Conservation (phyloP, 768 basidiomycete species). For the Tulasnella calospora region DNA sequence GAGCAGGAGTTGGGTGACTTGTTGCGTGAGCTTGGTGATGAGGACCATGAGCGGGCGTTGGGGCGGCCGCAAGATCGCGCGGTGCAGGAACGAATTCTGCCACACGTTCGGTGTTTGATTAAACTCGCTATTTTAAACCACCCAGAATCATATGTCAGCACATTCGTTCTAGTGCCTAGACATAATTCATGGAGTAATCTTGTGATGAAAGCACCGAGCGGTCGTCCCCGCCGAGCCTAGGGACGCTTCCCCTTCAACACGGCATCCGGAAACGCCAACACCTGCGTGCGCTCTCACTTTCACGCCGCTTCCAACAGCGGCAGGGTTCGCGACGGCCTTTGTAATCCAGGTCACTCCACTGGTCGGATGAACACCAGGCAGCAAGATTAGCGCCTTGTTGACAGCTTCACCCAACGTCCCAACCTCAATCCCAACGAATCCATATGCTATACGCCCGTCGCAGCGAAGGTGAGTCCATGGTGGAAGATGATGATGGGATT, state of each 20-base stretch:
- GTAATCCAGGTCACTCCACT: conserved; percentile 33
- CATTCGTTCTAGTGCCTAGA: too few relatives aligned
- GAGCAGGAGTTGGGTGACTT: conserved; percentile 61
- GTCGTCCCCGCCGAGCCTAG: conserved; percentile 61
- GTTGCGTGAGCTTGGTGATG: conserved; percentile 62
- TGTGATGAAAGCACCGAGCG: conserved; percentile 57
- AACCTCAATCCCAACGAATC: conserved; percentile 70
- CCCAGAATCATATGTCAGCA: too few relatives aligned
- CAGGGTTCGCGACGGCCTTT: not conserved
- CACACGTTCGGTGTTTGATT: conserved; percentile 45
- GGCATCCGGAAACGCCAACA: conserved; percentile 42
- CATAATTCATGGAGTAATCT: not conserved
- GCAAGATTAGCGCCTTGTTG: conserved; percentile 66
- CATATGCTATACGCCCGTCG: conserved; percentile 56
- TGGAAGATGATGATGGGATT: not conserved
- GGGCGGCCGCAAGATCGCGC: conserved; percentile 65
- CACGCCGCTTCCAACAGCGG: not conserved
- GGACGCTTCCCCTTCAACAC: conserved; percentile 59
- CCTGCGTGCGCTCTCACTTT: too few relatives aligned
- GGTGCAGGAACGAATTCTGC: conserved; percentile 59
- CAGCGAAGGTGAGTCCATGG: too few relatives aligned
- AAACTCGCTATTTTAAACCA: conserved; percentile 51
- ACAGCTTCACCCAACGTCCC: conserved; percentile 80
- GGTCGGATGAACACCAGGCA: conserved; percentile 43
- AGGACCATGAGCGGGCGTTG: conserved; percentile 74